Percentiles rank a stretch among this genome's conserved stretches.
These are phyloP conservation scores for Glaciozyma antarctica DNA, from an alignment of 768 basidiomycete genomes.

Conservation along the genomic window DNA sequence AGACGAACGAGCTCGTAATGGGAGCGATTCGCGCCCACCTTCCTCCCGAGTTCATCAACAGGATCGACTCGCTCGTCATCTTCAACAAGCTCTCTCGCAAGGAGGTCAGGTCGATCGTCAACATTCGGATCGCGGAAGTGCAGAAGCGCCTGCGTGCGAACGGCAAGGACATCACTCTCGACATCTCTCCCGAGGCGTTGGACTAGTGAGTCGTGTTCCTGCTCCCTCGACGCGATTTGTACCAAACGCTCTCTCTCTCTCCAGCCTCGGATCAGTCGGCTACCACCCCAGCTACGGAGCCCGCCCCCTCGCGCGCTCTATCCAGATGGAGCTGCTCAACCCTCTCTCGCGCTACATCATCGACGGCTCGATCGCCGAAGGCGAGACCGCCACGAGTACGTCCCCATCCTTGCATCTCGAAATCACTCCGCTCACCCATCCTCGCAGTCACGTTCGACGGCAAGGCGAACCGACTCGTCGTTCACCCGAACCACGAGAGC, in stretches of 20 bases:
- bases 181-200: constrained; percentile 58
- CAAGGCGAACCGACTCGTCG: constrained; percentile 62
- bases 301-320: constrained; percentile 78
- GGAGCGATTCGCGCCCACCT: constrained; percentile 41
- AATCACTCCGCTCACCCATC: too few relatives aligned
- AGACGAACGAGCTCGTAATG: constrained; percentile 37
- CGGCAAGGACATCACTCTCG: constrained; percentile 64
- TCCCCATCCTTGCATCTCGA: background rate
- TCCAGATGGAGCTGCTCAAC: constrained; percentile 86
- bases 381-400: constrained; percentile 51
- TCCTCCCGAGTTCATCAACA: constrained; percentile 42
- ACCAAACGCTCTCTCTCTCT: constrained; percentile 53
- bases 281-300: constrained; percentile 80
- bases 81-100: constrained; percentile 68
- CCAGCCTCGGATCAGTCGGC: constrained; percentile 54
- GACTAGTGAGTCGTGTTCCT: constrained; percentile 42
- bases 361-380: constrained; percentile 69
- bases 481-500: constrained; percentile 71
- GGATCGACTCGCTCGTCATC: constrained; percentile 19
- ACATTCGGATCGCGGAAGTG: constrained; percentile 75
- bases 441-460: constrained; percentile 63
- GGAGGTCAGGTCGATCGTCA: constrained; percentile 81
- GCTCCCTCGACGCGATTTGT: constrained; percentile 58
- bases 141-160: constrained; percentile 63
- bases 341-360: constrained; percentile 78